A percentile compares a stretch with the other conserved stretches of the same genome.
Conservation (phyloP, 2,329 filamentous ascomycete species). For the Penicillium freii region DNA sequence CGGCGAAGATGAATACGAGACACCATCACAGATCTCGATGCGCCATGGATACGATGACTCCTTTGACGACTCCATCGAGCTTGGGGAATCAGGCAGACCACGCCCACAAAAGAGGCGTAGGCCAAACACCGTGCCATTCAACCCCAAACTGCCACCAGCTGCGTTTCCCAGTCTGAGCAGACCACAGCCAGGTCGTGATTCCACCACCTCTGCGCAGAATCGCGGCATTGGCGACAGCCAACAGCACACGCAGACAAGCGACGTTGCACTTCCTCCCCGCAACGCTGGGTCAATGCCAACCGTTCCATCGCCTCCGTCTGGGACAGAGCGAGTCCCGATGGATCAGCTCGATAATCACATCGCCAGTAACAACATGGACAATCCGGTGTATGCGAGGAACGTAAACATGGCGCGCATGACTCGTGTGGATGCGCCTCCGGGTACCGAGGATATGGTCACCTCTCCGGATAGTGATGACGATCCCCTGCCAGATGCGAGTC, state of each 20-base stretch:
- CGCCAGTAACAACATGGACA: slow-evolving; percentile 31
- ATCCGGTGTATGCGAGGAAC: slow-evolving; percentile 31
- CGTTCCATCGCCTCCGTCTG: background rate
- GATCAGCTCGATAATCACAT: slow-evolving; percentile 20
- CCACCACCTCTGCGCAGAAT: background rate
- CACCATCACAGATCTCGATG: background rate
- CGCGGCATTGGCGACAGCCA: background rate
- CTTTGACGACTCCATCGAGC: background rate
- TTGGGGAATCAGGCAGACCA: background rate
- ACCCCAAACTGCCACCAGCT: slow-evolving; percentile 42
- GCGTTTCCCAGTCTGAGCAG: slow-evolving; percentile 42
- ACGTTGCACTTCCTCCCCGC: background rate
- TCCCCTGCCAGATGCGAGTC: slow-evolving; percentile 4
- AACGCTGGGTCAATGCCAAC: background rate
- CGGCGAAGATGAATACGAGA: slow-evolving; percentile 25
- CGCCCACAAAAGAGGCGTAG: background rate
- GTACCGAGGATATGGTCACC: background rate
- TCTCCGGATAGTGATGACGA: slow-evolving; percentile 26
- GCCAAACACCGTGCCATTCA: slow-evolving; percentile 23
- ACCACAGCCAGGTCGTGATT: slow-evolving; percentile 2
- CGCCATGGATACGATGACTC: background rate
- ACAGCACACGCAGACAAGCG: background rate
- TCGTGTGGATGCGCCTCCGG: too few species aligned
- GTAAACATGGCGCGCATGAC: slow-evolving; percentile 23
- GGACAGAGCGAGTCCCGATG: background rate